These are phyloP conservation scores for Boletus fagicola DNA, from an alignment of 768 basidiomycete genomes.

Conservation along the genomic window DNA sequence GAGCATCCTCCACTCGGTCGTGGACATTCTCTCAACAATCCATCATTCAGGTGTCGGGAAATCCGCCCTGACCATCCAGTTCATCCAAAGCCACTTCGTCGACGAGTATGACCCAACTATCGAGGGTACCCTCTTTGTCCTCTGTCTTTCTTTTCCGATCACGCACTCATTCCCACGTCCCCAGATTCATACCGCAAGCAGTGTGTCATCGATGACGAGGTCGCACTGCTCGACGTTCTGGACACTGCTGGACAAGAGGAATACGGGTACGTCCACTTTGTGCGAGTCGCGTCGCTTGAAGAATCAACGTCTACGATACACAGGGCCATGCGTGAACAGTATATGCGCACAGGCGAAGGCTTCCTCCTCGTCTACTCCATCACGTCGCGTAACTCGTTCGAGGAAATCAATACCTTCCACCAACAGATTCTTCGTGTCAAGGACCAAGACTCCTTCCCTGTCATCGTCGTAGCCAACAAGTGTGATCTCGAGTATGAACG, in stretches of 20 bases:
- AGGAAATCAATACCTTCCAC: slow-evolving; percentile 95
- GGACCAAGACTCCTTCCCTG: slow-evolving; percentile 93
- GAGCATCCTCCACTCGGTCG: slow-evolving; percentile 36
- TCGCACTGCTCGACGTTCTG: slow-evolving; percentile 94
- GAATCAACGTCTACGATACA: slow-evolving; percentile 5
- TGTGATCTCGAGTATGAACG: slow-evolving; percentile 94
- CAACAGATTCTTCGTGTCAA: slow-evolving; percentile 96
- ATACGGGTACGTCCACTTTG: slow-evolving; percentile 71
- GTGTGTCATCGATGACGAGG: slow-evolving; percentile 97
- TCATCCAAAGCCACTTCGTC: slow-evolving; percentile 94
- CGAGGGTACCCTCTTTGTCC: slow-evolving; percentile 54
- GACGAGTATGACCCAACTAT: slow-evolving; percentile 96
- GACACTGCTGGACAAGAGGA: slow-evolving; percentile 99
- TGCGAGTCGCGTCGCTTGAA: slow-evolving; percentile 1
- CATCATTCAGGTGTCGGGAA: slow-evolving; percentile 51
- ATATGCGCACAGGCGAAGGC: slow-evolving; percentile 98
- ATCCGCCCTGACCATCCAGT: slow-evolving; percentile 95
- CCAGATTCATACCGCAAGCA: slow-evolving; percentile 96
- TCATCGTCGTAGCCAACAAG: slow-evolving; percentile 98
- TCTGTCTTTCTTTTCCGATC: neutral
- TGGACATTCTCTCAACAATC: neutral
- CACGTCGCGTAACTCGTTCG: slow-evolving; percentile 96
- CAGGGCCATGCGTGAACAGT: slow-evolving; percentile 98
- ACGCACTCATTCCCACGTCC: neutral
- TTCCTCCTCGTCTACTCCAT: slow-evolving; percentile 98